These are phyloP conservation scores for Gyrodon lividus DNA, from an alignment of 768 basidiomycete species.

Conservation along the genomic window DNA sequence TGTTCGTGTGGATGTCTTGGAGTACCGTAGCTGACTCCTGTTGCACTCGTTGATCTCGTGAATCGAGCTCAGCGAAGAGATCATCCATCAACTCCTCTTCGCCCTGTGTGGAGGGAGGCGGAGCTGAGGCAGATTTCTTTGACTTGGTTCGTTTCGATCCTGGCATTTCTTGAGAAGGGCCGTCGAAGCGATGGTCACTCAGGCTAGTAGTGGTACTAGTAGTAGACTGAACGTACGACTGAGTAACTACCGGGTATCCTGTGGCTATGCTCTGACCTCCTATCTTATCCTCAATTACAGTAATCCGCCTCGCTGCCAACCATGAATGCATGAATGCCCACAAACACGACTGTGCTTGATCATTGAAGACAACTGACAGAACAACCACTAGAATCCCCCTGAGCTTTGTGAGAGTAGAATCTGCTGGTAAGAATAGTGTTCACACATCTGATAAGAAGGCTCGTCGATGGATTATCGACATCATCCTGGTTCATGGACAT, in stretches of 20 bases:
- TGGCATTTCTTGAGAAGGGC: constrained; percentile 35
- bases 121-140: constrained; percentile 43
- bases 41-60: constrained; percentile 50
- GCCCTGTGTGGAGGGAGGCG: constrained; percentile 33
- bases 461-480: constrained; percentile 42
- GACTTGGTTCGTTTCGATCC: constrained; percentile 57
- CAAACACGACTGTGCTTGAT: too few species aligned
- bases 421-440: constrained; percentile 36
- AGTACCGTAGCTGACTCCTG: constrained; percentile 48
- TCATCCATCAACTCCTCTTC: constrained; percentile 71
- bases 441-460: constrained; percentile 32
- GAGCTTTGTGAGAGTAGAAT: constrained; percentile 31
- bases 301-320: too few species aligned
- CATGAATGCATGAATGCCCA: too few species aligned
- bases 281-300: too few species aligned
- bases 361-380: background rate
- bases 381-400: constrained; percentile 21
- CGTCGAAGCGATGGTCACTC: background rate
- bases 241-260: background rate
- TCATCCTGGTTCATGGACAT: constrained; percentile 39
- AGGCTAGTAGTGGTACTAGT: too few species aligned
- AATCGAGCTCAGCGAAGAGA: constrained; percentile 74
- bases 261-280: background rate
- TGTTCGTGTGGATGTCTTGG: constrained; percentile 34
- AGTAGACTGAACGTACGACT: background rate